Evolutionary conservation across 371 early-diverging fungal species (phyloP).

Genomic region (Mortierella sp.): DNA sequence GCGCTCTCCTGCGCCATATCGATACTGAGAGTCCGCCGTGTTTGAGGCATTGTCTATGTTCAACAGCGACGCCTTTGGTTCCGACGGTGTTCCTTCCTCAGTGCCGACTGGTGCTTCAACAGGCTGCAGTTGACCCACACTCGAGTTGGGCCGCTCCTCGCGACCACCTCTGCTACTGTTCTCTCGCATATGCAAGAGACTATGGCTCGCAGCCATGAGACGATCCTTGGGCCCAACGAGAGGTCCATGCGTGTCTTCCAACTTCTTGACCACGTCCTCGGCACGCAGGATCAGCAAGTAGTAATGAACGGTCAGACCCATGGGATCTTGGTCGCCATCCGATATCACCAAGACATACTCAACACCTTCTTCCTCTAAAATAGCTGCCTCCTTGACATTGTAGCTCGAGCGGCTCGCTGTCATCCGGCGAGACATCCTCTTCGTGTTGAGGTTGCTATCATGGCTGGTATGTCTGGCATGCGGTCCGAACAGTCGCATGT

Average conservation of each 20-base stretch:
- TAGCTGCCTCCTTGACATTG: conserved; percentile 26
- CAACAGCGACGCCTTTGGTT: not conserved
- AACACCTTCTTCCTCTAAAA: conserved; percentile 45
- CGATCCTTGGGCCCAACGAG: conserved; percentile 42
- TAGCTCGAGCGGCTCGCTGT: conserved; percentile 37
- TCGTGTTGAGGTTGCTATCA: conserved; percentile 38
- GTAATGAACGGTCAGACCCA: conserved; percentile 50
- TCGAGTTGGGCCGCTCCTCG: not conserved
- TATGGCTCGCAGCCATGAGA: conserved; percentile 31
- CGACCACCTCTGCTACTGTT: not conserved
- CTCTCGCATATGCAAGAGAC: conserved; percentile 12
- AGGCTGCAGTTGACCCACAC: conserved; percentile 10
- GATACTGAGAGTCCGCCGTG: not conserved
- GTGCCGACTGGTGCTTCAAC: not conserved
- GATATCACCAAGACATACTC: conserved; percentile 51
- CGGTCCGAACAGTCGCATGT: conserved; percentile 18
- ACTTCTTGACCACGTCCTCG: conserved; percentile 52
- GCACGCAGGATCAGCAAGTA: conserved; percentile 44
- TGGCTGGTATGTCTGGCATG: conserved; percentile 49
- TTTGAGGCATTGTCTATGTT: not conserved
- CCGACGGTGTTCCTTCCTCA: conserved; percentile 6
- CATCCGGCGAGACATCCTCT: conserved; percentile 33
- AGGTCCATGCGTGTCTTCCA: conserved; percentile 52
- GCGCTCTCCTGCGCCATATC: conserved; percentile 17
- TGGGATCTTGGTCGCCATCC: conserved; percentile 44